A percentile compares a stretch with the other conserved stretches of the same genome.
phyloP scores from a whole-genome alignment of 768 basidiomycete genomes.

The Cantharellus anzutake region DNA sequence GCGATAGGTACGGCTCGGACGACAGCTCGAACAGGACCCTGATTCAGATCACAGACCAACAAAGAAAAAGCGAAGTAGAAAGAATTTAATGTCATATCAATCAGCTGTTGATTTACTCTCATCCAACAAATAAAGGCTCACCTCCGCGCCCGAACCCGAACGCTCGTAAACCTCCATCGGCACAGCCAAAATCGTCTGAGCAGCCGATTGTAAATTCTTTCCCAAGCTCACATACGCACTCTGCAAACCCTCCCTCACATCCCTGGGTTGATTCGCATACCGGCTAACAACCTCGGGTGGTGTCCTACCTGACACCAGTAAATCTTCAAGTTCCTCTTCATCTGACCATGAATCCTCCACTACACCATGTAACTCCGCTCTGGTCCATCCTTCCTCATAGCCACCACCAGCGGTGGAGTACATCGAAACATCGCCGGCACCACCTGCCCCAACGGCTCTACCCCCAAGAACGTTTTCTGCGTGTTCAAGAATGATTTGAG shows the following conservation, averaged over 20 bases:
- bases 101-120: not conserved
- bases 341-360: slow-evolving; percentile 4
- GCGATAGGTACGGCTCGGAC: slow-evolving; percentile 96
- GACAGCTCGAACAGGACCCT: slow-evolving; percentile 89
- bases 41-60: not conserved
- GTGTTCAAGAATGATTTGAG: slow-evolving; percentile 92
- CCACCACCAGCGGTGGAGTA: slow-evolving; percentile 9
- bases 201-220: slow-evolving; percentile 77
- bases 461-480: slow-evolving; percentile 82
- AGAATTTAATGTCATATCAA: not conserved
- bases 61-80: not conserved
- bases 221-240: slow-evolving; percentile 80
- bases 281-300: slow-evolving; percentile 34
- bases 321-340: slow-evolving; percentile 22
- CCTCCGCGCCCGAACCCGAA: slow-evolving; percentile 63
- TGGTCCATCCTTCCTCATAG: slow-evolving; percentile 1
- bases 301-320: no score
- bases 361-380: not conserved
- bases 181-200: slow-evolving; percentile 94
- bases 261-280: slow-evolving; percentile 80
- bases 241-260: slow-evolving; percentile 72
- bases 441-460: slow-evolving; percentile 13
- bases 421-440: not conserved
- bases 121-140: slow-evolving; percentile 13
- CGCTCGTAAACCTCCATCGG: slow-evolving; percentile 99